Base-by-base conservation (phyloP, 129 eudicot genomes). In the Centrapalus pauciflorus region DNA sequence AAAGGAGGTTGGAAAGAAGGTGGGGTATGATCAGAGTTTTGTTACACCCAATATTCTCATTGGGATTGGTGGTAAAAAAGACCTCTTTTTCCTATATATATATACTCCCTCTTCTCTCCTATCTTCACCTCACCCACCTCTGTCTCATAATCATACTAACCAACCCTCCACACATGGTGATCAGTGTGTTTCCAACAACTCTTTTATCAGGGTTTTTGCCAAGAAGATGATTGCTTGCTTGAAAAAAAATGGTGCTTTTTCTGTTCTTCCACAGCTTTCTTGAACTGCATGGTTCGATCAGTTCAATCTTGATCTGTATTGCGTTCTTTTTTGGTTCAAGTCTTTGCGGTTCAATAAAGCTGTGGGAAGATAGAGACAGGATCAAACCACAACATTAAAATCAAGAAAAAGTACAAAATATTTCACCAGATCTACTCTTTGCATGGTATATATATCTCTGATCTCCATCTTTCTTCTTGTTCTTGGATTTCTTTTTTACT, bases 231-330 rank as follows among this genome's bases (percentile, higher is more conserved):
- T 37, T 63, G n/a, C n/a, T n/a, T n/a, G n/a, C 61, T 33, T 41
- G 29, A n/a, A 65, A 69, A n/a, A 35, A 40, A 64, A 72, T 90
- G 97, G 70, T 79, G 67, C 92, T 87, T 77, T 82, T 82, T 79
- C 84, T 91, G 64, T 77, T 87, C 68, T 91, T 91, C 97, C 97
- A 91, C 97, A 83, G 97, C 97, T 91, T 91, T 91, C 97, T 91
- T 91, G 97, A 91, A 91, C 97, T 91, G 97, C 94, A 85, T 80
- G 34, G 70, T 73, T 56, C 45, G 46, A 37, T 11, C 38, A 26
- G 70, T 73, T 56, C 45, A 57, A 37, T 11, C 38, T 54, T 45
- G 27, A 17, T 48, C 54, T 17, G 54, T 23, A 12, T 32, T 32
- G 4, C 4, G 7, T 27, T 27, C 23, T 16, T 5, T 56, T 51